Percentiles rank a stretch among this genome's conserved stretches.
phyloP scores from a whole-genome alignment of 257 asterid genomes.

The Misopates orontium region DNA sequence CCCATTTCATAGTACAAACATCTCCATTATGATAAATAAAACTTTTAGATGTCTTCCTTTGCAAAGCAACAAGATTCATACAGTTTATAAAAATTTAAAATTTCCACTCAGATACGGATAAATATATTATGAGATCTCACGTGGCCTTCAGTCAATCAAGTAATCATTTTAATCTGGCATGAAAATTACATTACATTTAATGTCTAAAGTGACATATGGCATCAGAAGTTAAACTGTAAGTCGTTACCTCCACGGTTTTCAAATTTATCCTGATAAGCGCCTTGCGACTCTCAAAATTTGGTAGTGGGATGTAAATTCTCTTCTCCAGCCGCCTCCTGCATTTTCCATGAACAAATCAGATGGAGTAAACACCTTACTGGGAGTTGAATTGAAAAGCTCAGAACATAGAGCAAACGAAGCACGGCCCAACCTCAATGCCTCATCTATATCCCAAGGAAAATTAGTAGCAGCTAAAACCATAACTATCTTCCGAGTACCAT shows the following conservation, averaged over 20 bases:
- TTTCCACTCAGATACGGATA: too few species aligned
- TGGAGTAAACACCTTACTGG: not conserved
- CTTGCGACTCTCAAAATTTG: constrained; percentile 86
- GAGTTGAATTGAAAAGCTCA: constrained; percentile 6
- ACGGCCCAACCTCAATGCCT: constrained; percentile 77
- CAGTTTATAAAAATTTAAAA: too few species aligned
- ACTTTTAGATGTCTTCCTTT: not conserved
- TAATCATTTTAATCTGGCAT: too few species aligned
- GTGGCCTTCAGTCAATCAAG: too few species aligned
- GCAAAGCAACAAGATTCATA: not conserved
- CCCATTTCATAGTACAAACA: not conserved
- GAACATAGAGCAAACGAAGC: constrained; percentile 21
- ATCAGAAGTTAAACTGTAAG: not conserved
- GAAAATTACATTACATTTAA: too few species aligned
- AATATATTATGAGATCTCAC: constrained; percentile 6
- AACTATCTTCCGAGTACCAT: constrained; percentile 88
- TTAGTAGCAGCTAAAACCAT: constrained; percentile 99
- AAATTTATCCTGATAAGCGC: constrained; percentile 85
- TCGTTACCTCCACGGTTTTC: constrained; percentile 87
- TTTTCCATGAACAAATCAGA: constrained; percentile 31
- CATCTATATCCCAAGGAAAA: constrained; percentile 99
- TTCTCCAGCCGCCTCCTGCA: constrained; percentile 96
- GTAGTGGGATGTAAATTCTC: constrained; percentile 92
- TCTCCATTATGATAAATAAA: not conserved
- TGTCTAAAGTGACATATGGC: too few species aligned